Base-by-base conservation (phyloP, 352 stramenopile species). In the Pilasporangium apinafurcum region DNA sequence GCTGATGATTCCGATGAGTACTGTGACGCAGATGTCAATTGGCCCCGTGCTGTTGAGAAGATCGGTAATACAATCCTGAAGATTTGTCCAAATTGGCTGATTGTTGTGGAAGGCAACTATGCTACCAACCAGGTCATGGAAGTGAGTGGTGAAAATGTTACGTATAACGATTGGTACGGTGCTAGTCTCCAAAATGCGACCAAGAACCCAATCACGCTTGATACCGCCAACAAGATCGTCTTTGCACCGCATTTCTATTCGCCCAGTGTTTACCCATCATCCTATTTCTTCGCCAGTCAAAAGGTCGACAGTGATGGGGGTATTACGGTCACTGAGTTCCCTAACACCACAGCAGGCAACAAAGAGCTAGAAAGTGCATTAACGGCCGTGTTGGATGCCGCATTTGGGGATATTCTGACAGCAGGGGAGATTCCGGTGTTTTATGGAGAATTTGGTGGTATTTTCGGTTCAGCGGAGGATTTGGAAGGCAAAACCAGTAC, bases 231-330 rank as follows among this genome's bases (percentile, higher is more conserved):
- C 56, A 92, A 92, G 48, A 37, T 92, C 36, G 80, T 88, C 41
- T 92, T 72, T 28, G 80, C 75, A 8, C 80, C 80, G 39, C 80
- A 92, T 55, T 92, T 85, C 47, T 92, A 92, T 58, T 87, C 80
- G 26, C 75, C 75, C 0, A 86, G 69, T 32, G 75, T 88, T 25
- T 88, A 87, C 48, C 80, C 80, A 13, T 62, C 67, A 8, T 53
- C 62, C 17, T 92, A 90, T 56, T 90, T 87, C 45, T 92, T 89
- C 44, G 56, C 62, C 24, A 66, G 81, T 37, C 74, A 87, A 43
- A 63, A 47, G 1, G 66, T 61, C 5, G 59, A 42, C n/a, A 48
- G 51, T 2, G 52, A 56, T 18, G 48, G 32, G 29, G 62, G 43
- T 0, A 68, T 86, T 8, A 59, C 44, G 0, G 48, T 84, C 7